These are phyloP conservation scores for Dimargaris xerosporica DNA, from an alignment of 192 early-diverging fungal genomes.

Conservation along the genomic window DNA sequence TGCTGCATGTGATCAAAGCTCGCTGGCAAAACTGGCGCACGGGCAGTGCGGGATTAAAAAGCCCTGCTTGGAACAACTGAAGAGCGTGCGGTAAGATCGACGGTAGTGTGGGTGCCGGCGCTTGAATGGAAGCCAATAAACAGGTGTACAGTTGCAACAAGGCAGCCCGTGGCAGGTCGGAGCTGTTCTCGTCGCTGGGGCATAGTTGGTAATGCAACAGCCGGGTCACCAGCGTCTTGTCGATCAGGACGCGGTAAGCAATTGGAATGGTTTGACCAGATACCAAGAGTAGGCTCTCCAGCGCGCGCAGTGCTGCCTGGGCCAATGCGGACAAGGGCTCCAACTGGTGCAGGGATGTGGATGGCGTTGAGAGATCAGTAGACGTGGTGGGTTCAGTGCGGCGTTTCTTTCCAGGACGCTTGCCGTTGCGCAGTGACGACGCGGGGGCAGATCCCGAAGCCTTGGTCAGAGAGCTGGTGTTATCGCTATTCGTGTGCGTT, in stretches of 20 bases:
- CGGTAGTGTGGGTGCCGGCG: background rate
- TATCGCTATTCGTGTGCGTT: background rate
- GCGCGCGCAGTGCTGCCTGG: background rate
- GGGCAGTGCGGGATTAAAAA: background rate
- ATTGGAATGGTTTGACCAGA: background rate
- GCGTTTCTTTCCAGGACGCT: background rate
- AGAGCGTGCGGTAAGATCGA: background rate
- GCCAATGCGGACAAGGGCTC: background rate
- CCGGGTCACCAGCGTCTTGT: background rate
- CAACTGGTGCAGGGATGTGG: no score
- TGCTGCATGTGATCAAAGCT: background rate
- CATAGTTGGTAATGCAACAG: background rate
- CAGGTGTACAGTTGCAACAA: conserved; percentile 1
- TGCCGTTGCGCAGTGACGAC: background rate
- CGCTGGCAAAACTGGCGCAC: background rate
- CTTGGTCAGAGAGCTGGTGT: no score
- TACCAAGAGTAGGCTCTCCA: background rate
- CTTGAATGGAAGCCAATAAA: background rate
- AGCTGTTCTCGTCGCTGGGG: background rate
- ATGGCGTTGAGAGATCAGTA: background rate
- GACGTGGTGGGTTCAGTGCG: background rate
- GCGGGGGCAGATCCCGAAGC: background rate
- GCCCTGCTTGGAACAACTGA: background rate
- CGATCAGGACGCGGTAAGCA: background rate
- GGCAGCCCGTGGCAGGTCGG: background rate